A percentile compares a stretch with the other conserved stretches of the same genome.
phyloP scores from a whole-genome alignment of 176 grass and related monocot genomes.

The Juncus effusus region DNA sequence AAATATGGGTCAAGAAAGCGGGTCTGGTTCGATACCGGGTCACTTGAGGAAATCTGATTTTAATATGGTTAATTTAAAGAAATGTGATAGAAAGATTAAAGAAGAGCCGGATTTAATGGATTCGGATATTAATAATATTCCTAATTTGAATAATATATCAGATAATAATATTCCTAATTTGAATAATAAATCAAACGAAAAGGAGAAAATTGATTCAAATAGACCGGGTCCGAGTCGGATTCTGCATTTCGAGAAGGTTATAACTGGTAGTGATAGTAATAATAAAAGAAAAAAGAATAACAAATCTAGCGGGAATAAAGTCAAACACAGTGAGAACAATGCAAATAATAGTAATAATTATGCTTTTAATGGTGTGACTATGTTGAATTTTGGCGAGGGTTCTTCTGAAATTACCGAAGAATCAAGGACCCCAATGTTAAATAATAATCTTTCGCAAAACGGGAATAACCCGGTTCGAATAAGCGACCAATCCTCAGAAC shows the following conservation, averaged over 20 bases:
- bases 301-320: neutral
- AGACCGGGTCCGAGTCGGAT: neutral
- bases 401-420: constrained; percentile 48
- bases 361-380: neutral
- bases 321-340: neutral
- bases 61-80: neutral
- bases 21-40: neutral
- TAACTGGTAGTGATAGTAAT: neutral
- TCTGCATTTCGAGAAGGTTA: neutral
- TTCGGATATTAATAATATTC: neutral
- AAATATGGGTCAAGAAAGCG: constrained; percentile 13
- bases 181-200: neutral
- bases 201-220: neutral
- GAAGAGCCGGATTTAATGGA: constrained; percentile 5
- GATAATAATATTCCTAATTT: neutral
- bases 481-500: constrained; percentile 18
- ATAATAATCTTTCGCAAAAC: constrained; percentile 3
- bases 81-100: constrained; percentile 5
- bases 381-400: constrained; percentile 22
- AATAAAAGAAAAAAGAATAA: neutral
- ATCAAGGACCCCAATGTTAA: constrained; percentile 38
- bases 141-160: neutral
- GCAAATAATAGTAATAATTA: neutral
- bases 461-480: constrained; percentile 14
- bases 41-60: neutral